Evolutionary conservation across 768 basidiomycete genomes (phyloP), one percentile per base, ranked within the genome.

Genomic region (Mrakia frigida): DNA sequence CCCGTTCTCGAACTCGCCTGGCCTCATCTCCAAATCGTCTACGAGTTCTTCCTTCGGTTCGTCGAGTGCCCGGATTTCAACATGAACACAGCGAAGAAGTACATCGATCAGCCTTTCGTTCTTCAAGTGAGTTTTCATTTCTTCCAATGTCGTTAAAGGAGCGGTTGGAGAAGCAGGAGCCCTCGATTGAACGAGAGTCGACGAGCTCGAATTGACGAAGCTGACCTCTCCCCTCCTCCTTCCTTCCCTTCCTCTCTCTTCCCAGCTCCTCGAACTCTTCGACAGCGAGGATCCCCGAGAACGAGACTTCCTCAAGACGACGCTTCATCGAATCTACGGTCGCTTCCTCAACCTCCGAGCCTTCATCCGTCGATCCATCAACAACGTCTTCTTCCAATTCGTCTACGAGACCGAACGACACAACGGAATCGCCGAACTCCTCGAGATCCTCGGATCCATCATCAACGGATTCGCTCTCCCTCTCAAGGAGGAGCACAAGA

Each of bases 381-480:
- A 96, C 87, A 97, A 98, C 81, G 96, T 99, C 81, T 99, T 99
- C 84, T 98, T 97, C 88, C 90, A 95, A 82, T 99, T 98, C 86
- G 87, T 98, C 81, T 99, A 99, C 84, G 97, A 99, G 84, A 94
- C 94, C 0, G 97, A 99, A 83, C 90, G 97, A 67, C 96, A 99
- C 87, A 99, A 99, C 82, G 97, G 97, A 50, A 98, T 99, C 80
- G 97, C 97, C 39, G 97, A 99, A 83, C 88, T 99, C 69, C 87
- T 99, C 74, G 97, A 99, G 84, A 99, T 99, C 78, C 87, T 99
- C 65, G 97, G 97, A 18, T 98, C 95, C 33, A 99, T 99, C 85
- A 99, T 99, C 88, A 99, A 99, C 81, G 97, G 97, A 46, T 99
- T 99, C 81, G 96, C 96, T 18, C 85, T 98, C 7, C 97, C 97